These are phyloP conservation scores for Pythium graminicola DNA, from an alignment of 352 stramenopile genomes.

Conservation along the genomic window DNA sequence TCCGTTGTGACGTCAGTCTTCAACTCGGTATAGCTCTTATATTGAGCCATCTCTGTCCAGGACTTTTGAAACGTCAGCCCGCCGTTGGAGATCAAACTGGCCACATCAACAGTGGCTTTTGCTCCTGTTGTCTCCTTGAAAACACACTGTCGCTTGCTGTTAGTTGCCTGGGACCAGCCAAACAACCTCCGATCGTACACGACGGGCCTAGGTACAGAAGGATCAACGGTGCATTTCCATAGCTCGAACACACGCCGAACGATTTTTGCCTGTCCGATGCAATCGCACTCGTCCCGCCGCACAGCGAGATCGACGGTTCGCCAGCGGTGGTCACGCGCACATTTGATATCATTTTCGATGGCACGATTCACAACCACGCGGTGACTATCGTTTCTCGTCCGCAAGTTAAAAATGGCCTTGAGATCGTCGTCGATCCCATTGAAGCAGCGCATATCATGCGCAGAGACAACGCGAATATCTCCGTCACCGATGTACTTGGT, in stretches of 20 bases:
- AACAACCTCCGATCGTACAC: constrained; percentile 43
- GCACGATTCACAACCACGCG: constrained; percentile 50
- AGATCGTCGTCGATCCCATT: constrained; percentile 83
- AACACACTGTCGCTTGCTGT: constrained; percentile 41
- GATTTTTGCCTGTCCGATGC: constrained; percentile 77
- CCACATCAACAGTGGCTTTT: constrained; percentile 7
- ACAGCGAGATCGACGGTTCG: constrained; percentile 83
- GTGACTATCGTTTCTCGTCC: not conserved
- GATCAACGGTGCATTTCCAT: constrained; percentile 87
- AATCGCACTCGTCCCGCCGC: constrained; percentile 90
- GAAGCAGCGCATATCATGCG: constrained; percentile 90
- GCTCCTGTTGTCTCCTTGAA: constrained; percentile 33
- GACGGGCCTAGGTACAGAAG: constrained; percentile 21
- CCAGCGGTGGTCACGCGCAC: constrained; percentile 93
- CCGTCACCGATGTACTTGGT: constrained; percentile 89
- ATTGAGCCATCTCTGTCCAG: constrained; percentile 51
- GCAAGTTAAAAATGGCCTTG: constrained; percentile 39
- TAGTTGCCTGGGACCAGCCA: constrained; percentile 49
- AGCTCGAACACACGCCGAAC: constrained; percentile 88
- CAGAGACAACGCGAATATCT: constrained; percentile 78
- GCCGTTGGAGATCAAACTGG: constrained; percentile 14
- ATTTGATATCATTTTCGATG: constrained; percentile 71
- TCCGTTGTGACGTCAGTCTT: constrained; percentile 43
- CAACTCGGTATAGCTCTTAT: constrained; percentile 74
- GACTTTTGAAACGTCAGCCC: constrained; percentile 60